These are phyloP conservation scores for Penicillium desertorum DNA, from an alignment of 495 filamentous ascomycete species.

Conservation along the genomic window DNA sequence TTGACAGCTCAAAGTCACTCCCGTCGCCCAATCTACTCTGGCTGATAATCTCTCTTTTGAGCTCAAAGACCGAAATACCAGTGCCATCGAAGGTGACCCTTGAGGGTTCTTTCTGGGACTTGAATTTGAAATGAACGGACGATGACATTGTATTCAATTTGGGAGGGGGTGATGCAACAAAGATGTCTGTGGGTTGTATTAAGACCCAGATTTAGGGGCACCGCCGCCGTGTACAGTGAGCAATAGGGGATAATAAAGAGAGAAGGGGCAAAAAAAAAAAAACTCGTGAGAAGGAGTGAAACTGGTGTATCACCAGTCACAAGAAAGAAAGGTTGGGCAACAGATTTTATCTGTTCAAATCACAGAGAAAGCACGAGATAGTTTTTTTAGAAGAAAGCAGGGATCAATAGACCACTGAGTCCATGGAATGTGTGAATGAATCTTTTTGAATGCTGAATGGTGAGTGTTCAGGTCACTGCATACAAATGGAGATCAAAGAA, in stretches of 20 bases:
- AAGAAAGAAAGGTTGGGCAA: slow-evolving; percentile 15
- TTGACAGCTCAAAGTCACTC: slow-evolving; percentile 92
- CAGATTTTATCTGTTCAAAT: background rate
- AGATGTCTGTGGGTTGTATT: slow-evolving; percentile 31
- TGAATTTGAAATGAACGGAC: slow-evolving; percentile 99
- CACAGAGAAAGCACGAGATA: slow-evolving; percentile 13
- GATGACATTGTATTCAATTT: slow-evolving; percentile 79
- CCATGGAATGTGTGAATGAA: slow-evolving; percentile 30
- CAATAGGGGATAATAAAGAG: slow-evolving; percentile 23
- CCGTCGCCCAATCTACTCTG: slow-evolving; percentile 94
- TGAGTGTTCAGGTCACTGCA: slow-evolving; percentile 37
- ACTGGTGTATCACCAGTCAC: slow-evolving; percentile 18
- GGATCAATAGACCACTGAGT: slow-evolving; percentile 32
- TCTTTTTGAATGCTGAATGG: slow-evolving; percentile 34
- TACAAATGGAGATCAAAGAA: slow-evolving; percentile 39
- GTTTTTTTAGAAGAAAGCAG: slow-evolving; percentile 16
- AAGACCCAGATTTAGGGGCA: slow-evolving; percentile 34
- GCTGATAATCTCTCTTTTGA: slow-evolving; percentile 97
- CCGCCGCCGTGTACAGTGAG: slow-evolving; percentile 34
- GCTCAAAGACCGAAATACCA: slow-evolving; percentile 95
- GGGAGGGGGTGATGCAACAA: slow-evolving; percentile 27
- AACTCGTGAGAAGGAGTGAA: slow-evolving; percentile 13
- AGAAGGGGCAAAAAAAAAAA: slow-evolving; percentile 20
- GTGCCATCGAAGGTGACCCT: slow-evolving; percentile 97
- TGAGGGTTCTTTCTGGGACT: slow-evolving; percentile 93